Evolutionary conservation across 345 rosid genomes (phyloP), one percentile per base, ranked within the genome.

Genomic region (Laguncularia racemosa): DNA sequence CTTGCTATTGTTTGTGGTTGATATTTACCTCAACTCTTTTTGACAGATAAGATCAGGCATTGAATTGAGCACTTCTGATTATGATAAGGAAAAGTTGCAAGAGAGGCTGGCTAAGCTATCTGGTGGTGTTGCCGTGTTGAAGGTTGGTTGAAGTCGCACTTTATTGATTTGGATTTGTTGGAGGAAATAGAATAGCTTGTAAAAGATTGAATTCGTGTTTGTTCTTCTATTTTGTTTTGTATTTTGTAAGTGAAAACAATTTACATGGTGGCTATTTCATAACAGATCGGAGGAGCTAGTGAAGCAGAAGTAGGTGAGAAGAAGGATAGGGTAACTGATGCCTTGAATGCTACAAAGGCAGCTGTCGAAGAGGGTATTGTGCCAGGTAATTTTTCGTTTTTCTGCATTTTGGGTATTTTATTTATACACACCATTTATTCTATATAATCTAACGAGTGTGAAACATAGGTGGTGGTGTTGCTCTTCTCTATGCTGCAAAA

Each of bases 321-420:
- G 82, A 90, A 90, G 72, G 99, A 90, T 56, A 81, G 99, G 71
- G 97, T 95, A 51, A 95, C 87, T 0, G 92, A 95, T 80, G 99
- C 99, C 20, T 72, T 95, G 58, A 93, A 95, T 78, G 97, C 97
- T 33, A 90, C 99, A 7, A 90, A 90, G 71, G 99, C 99, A 64
- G 99, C 99, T 17, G 95, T 95, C 21, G 99, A 95, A 69, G 99
- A 90, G 85, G 99, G 97, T 60, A 95, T 95, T 61, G 96, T 95
- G 46, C 82, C 97, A 60, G 99, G 98, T 89, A 74, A 59, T 13
- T 44, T 47, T 43, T 47, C 43, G 18, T 44, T 12, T 20, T 26
- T 10, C 2, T 40, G 17, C 20, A 6, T 19, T 50, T 48, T 14
- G 18, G 44, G 6, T 13, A 15, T 46, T n/a, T n/a, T n/a, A n/a